Evolutionary conservation across 352 stramenopile species (phyloP).

Genomic region (Lagenidium sp.): DNA sequence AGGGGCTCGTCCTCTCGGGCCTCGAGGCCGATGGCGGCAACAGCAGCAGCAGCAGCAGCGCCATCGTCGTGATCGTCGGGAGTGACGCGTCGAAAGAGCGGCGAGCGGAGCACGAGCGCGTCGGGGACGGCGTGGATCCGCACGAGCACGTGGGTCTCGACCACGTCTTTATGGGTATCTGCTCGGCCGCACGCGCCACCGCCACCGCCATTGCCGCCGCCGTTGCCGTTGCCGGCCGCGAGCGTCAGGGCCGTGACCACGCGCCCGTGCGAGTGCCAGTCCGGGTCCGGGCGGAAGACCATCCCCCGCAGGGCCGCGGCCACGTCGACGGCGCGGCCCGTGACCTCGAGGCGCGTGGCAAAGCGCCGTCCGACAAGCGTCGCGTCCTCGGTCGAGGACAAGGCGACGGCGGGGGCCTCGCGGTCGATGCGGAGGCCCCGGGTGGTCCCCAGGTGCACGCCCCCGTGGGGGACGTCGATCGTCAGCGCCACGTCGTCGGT

Average conservation of each 20-base stretch:
- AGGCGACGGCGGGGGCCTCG: too few species aligned
- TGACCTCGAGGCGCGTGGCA: conserved; percentile 22
- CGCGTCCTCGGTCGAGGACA: too few species aligned
- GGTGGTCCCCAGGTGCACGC: conserved; percentile 39
- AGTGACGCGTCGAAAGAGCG: neutral
- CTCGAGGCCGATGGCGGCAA: neutral
- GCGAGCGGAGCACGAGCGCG: neutral
- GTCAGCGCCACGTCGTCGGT: conserved; percentile 19
- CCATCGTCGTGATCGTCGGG: neutral
- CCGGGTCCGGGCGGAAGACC: conserved; percentile 33
- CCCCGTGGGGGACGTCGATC: conserved; percentile 32
- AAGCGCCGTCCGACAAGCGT: too few species aligned
- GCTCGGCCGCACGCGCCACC: neutral
- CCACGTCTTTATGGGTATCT: conserved; percentile 12
- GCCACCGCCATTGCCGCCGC: neutral
- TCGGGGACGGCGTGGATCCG: conserved; percentile 9
- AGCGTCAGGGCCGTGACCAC: conserved; percentile 26
- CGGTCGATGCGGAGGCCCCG: conserved; percentile 21
- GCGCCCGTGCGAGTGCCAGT: conserved; percentile 41
- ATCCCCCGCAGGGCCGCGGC: conserved; percentile 41
- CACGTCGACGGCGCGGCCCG: conserved; percentile 24
- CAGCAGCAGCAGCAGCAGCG: neutral
- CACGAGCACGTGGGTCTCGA: conserved; percentile 21
- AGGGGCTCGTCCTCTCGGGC: neutral
- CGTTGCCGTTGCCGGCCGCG: neutral